phyloP scores from a whole-genome alignment of 2,329 filamentous ascomycete genomes.

The Trichophyton verrucosum region DNA sequence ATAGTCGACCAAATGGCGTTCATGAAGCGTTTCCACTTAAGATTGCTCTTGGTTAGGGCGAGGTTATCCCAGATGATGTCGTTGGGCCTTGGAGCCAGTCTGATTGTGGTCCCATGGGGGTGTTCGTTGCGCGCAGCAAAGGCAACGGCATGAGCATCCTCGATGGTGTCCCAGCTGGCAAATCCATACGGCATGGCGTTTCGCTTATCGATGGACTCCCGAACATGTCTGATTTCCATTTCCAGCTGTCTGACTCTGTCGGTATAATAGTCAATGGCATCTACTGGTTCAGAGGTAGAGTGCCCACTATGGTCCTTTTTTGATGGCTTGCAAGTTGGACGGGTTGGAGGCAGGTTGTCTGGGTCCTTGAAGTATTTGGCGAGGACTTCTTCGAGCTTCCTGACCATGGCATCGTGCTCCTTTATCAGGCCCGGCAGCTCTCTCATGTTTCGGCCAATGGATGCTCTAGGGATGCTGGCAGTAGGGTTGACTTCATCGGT shows the following conservation, averaged over 20 bases:
- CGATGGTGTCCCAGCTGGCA: constrained; percentile 79
- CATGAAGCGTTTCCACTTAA: constrained; percentile 60
- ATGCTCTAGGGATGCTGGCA: constrained; percentile 64
- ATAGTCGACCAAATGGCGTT: constrained; percentile 75
- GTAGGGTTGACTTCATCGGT: constrained; percentile 69
- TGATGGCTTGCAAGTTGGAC: constrained; percentile 67
- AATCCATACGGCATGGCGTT: constrained; percentile 88
- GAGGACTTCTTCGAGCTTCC: constrained; percentile 67
- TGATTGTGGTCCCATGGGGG: constrained; percentile 63
- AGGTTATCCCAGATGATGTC: constrained; percentile 97
- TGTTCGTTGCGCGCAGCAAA: constrained; percentile 70
- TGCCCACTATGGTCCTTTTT: constrained; percentile 64
- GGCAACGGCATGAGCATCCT: constrained; percentile 77
- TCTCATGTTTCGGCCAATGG: constrained; percentile 84
- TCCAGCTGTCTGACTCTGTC: constrained; percentile 74
- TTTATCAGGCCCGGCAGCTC: constrained; percentile 74
- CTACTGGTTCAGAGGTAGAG: constrained; percentile 51
- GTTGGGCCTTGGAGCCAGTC: constrained; percentile 70
- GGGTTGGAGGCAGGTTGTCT: constrained; percentile 58
- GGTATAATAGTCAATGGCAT: constrained; percentile 88
- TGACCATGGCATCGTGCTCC: constrained; percentile 68
- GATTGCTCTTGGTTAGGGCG: constrained; percentile 53
- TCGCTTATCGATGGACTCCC: constrained; percentile 69
- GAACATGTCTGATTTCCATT: constrained; percentile 68
- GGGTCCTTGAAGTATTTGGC: constrained; percentile 88